These are phyloP conservation scores for Quercus gilva DNA, from an alignment of 306 rosid genomes.

Conservation along the genomic window DNA sequence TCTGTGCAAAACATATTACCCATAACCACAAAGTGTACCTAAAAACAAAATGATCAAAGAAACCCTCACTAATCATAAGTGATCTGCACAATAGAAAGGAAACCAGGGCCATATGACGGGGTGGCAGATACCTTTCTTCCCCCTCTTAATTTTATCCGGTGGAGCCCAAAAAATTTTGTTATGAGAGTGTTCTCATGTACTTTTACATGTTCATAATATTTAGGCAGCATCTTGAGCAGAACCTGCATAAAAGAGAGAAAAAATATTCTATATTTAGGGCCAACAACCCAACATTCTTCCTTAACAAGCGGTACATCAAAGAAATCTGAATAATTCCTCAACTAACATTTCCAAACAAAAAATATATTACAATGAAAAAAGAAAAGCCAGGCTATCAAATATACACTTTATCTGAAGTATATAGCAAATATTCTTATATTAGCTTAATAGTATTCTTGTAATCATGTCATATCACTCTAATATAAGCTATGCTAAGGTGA, in stretches of 20 bases:
- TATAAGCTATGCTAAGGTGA: no score
- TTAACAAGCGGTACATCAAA: background rate
- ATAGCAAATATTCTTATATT: background rate
- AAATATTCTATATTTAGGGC: background rate
- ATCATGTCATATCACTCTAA: no score
- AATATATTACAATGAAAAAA: background rate
- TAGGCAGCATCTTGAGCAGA: constrained; percentile 88
- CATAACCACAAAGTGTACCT: constrained; percentile 98
- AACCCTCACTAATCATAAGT: constrained; percentile 9
- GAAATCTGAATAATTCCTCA: constrained; percentile 6
- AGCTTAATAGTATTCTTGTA: no score
- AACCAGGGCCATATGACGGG: constrained; percentile 20
- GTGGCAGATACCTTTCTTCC: constrained; percentile 71
- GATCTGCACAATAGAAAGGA: constrained; percentile 14
- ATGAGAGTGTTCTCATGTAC: constrained; percentile 85
- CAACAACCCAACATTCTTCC: background rate
- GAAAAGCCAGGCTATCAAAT: background rate
- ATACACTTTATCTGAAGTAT: background rate
- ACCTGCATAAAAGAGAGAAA: constrained; percentile 40
- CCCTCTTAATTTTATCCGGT: constrained; percentile 69
- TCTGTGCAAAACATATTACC: constrained; percentile 98
- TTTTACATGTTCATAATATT: constrained; percentile 72
- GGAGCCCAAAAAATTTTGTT: constrained; percentile 90
- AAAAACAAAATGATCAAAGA: constrained; percentile 28
- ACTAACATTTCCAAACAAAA: background rate